Conservation (phyloP, 306 rosid genomes). For the Coriaria nepalensis region DNA sequence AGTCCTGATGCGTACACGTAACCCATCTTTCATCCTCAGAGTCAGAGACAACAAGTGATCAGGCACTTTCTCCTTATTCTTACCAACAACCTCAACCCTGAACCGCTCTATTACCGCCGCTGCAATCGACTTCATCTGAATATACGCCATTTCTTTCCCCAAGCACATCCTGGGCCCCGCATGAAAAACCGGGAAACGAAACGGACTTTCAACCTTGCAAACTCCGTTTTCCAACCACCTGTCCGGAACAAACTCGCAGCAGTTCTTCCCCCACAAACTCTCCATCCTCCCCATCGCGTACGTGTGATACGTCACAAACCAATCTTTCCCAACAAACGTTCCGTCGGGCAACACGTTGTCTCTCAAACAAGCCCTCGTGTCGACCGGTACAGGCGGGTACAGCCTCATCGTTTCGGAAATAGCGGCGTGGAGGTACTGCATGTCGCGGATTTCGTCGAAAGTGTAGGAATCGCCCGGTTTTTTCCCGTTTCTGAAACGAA, state of each 20-base stretch:
- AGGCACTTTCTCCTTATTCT: constrained; percentile 23
- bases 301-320: constrained; percentile 44
- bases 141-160: constrained; percentile 60
- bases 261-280: constrained; percentile 52
- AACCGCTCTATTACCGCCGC: constrained; percentile 37
- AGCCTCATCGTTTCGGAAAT: constrained; percentile 43
- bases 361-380: constrained; percentile 22
- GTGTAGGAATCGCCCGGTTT: constrained; percentile 12
- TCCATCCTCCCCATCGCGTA: constrained; percentile 81
- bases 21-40: constrained; percentile 40
- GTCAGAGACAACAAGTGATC: constrained; percentile 36
- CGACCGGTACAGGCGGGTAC: constrained; percentile 62
- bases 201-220: constrained; percentile 31
- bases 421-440: constrained; percentile 64
- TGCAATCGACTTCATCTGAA: constrained; percentile 72
- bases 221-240: constrained; percentile 55
- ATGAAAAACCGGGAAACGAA: constrained; percentile 44
- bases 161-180: constrained; percentile 62
- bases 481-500: constrained; percentile 15
- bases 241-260: constrained; percentile 32
- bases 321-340: constrained; percentile 25
- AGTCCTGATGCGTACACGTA: constrained; percentile 12
- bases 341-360: constrained; percentile 62
- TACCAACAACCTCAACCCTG: constrained; percentile 18
- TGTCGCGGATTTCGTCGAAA: constrained; percentile 45